Conservation (phyloP, 202 grass and related monocot genomes). For the Dendrocalamus latiflorus region DNA sequence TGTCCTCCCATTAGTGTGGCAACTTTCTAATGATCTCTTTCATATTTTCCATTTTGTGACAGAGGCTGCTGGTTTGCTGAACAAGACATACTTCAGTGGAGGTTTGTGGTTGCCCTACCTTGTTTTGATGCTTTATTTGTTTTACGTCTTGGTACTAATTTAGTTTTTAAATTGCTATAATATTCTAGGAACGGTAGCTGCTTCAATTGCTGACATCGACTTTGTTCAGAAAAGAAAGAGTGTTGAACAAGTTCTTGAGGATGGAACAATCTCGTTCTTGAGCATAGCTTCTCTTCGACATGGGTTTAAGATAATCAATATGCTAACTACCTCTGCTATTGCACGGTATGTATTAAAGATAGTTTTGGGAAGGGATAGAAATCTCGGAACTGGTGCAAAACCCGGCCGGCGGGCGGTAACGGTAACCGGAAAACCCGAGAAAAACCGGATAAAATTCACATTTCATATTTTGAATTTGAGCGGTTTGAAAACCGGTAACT, state of each 20-base stretch:
- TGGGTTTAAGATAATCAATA: constrained; percentile 74
- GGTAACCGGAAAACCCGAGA: too few species aligned
- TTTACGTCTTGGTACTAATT: background rate
- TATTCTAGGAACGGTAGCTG: constrained; percentile 79
- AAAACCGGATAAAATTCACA: too few species aligned
- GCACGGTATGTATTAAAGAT: constrained; percentile 43
- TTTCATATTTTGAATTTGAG: too few species aligned
- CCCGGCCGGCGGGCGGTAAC: too few species aligned
- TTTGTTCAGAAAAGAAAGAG: constrained; percentile 80
- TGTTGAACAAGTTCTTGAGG: constrained; percentile 77
- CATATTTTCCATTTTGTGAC: constrained; percentile 40
- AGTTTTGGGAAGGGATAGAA: too few species aligned
- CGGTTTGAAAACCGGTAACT: too few species aligned
- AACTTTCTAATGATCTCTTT: constrained; percentile 20
- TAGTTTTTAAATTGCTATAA: constrained; percentile 20
- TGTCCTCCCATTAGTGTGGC: background rate
- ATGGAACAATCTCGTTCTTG: constrained; percentile 86
- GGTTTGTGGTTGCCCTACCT: constrained; percentile 41
- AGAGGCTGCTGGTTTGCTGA: constrained; percentile 82
- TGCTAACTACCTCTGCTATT: constrained; percentile 65
- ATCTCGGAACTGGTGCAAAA: too few species aligned
- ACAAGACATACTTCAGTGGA: constrained; percentile 90
- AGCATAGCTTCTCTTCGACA: constrained; percentile 82
- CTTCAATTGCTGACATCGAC: constrained; percentile 87
- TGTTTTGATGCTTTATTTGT: constrained; percentile 17